phyloP scores from a whole-genome alignment of 1,284 basidiomycete genomes.

The Microstroma glucosiphilum region DNA sequence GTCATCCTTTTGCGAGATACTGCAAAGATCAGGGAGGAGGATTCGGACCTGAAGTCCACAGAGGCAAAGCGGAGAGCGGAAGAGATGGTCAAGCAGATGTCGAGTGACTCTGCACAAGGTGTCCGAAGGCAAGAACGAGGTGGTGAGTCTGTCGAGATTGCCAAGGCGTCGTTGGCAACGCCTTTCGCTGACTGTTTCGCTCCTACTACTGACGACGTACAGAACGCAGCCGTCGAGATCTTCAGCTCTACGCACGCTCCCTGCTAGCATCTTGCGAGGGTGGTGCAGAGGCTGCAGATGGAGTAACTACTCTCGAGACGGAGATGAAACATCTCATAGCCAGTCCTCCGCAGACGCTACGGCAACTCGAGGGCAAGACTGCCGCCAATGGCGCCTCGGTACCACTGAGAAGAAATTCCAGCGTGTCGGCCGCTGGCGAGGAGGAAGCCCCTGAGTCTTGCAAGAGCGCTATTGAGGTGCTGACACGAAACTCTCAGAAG shows the following conservation, averaged over 20 bases:
- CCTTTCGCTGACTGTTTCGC: too few relatives aligned
- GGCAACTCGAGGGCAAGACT: too few relatives aligned
- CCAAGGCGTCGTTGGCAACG: too few relatives aligned
- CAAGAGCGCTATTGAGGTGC: constrained; percentile 79
- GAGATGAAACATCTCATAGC: background rate
- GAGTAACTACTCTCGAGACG: constrained; percentile 13
- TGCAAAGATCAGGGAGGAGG: constrained; percentile 24
- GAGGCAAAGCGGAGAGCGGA: background rate
- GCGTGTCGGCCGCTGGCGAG: constrained; percentile 51
- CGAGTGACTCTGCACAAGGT: too few relatives aligned
- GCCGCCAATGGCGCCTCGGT: too few relatives aligned
- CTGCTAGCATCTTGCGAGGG: constrained; percentile 10
- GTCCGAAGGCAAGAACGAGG: too few relatives aligned
- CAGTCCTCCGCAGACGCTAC: background rate
- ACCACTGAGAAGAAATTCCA: constrained; percentile 40
- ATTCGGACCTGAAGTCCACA: background rate
- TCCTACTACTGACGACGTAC: too few relatives aligned
- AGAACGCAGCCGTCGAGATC: background rate
- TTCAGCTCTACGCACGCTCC: background rate
- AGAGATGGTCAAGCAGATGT: too few relatives aligned
- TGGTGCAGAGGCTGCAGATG: constrained; percentile 9
- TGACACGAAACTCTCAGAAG: constrained; percentile 80
- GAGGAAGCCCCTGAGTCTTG: constrained; percentile 61
- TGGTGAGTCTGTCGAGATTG: too few relatives aligned
- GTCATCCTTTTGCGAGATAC: constrained; percentile 50